A percentile compares a stretch with the other conserved stretches of the same genome.
Evolutionary conservation across 208 protist genomes (phyloP).

Genomic region (Crithidia acanthocephali): DNA sequence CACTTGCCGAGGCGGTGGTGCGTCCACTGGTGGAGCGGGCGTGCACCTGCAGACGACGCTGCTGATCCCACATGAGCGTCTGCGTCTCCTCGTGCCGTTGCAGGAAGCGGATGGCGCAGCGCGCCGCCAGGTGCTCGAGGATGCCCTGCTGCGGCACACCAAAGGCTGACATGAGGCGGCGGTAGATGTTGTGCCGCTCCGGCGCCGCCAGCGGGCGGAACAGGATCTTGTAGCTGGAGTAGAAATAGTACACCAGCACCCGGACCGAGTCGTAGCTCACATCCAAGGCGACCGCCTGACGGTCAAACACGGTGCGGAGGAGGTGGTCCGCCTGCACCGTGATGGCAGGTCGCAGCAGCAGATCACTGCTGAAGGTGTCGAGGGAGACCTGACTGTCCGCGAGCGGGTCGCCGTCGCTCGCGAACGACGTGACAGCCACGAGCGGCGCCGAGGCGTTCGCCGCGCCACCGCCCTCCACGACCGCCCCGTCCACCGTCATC

Average conservation of each 20-base stretch:
- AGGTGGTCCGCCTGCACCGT: slow-evolving; percentile 46
- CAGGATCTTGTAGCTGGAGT: slow-evolving; percentile 71
- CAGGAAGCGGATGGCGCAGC: slow-evolving; percentile 75
- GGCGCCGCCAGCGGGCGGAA: slow-evolving; percentile 70
- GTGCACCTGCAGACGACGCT: slow-evolving; percentile 28
- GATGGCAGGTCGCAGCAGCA: slow-evolving; percentile 54
- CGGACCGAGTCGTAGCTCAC: slow-evolving; percentile 76
- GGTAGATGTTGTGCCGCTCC: slow-evolving; percentile 78
- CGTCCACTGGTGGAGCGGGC: neutral
- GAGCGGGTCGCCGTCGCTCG: slow-evolving; percentile 18
- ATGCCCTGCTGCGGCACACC: slow-evolving; percentile 70
- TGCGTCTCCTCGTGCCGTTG: slow-evolving; percentile 64
- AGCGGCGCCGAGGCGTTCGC: neutral
- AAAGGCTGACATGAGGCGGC: slow-evolving; percentile 62
- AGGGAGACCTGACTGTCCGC: slow-evolving; percentile 16
- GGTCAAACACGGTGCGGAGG: slow-evolving; percentile 69
- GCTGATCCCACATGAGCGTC: slow-evolving; percentile 57
- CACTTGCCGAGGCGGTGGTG: slow-evolving; percentile 8
- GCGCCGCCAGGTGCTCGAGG: slow-evolving; percentile 73
- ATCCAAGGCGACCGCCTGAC: slow-evolving; percentile 62
- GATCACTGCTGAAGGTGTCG: slow-evolving; percentile 48
- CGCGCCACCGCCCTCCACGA: neutral
- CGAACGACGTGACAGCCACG: neutral
- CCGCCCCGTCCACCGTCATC: neutral
- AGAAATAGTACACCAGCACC: slow-evolving; percentile 83